Evolutionary conservation across 2,329 filamentous ascomycete genomes (phyloP), one percentile per base, ranked within the genome.

Genomic region (Fusarium bactridioides): DNA sequence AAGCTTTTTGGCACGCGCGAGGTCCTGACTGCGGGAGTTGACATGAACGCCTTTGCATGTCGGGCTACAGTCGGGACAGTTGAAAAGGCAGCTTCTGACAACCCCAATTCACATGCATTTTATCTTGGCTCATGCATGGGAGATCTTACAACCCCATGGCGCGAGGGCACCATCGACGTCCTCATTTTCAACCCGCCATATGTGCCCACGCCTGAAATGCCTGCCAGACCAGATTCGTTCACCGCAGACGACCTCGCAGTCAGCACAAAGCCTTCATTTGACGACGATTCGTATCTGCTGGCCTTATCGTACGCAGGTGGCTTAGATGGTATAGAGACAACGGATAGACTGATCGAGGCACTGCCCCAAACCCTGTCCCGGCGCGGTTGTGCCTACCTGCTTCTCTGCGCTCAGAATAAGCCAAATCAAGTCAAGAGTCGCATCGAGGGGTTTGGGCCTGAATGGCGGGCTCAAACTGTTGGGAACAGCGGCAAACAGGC

Each of bases 131-230:
- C 91, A 23, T 79, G 92, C 31, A 90, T 90, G 65, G 91, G 89
- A 4, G 94, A 98, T 78, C 86, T 99, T 2, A 86, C 87, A 9
- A 81, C 87, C 5, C 84, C 91, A 2, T 83, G 97, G 44, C 86
- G 87, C 12, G 78, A 83, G 0, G 84, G 86, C 5, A 64, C 55
- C 18, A 87, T 97, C 10, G 96, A 99, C 79, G 87, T 99, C 16
- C 86, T 99, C 70, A 88, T 99, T 33, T 99, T 98, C 86, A 99
- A 99, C 79, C 96, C 96, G 59, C 96, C 96, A 1, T 99, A 99
- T 80, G 96, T 99, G 19, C 96, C 96, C 4, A 97, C 95, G 5
- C 87, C 91, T 31, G 88, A 90, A 44, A 83, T 97, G 66, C 95
- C 95, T 3, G 80, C 82, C 29, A 81, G 88, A 40, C 86, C 78